Evolutionary conservation across 2,329 filamentous ascomycete genomes (phyloP).

Genomic region (Curvularia verruculosa): DNA sequence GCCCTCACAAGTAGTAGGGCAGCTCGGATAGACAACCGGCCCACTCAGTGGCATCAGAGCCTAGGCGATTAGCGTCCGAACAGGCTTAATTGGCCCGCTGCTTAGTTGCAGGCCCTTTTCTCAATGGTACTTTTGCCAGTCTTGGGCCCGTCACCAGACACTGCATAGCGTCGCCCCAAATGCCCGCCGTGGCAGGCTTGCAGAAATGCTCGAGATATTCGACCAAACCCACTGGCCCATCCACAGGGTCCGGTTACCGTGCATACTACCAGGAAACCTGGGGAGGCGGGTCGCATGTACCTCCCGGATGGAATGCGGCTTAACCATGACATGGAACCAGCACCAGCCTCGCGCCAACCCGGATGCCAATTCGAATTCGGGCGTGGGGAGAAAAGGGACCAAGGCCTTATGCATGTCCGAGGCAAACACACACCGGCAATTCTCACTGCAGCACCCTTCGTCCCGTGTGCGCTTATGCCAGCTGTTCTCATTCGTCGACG

Average conservation of each 20-base stretch:
- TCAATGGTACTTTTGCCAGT: background rate
- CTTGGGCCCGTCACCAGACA: background rate
- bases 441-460: slow-evolving; percentile 10
- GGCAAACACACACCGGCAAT: slow-evolving; percentile 25
- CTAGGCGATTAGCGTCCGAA: background rate
- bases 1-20: background rate
- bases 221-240: background rate
- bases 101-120: background rate
- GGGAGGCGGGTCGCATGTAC: slow-evolving; percentile 6
- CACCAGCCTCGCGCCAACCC: slow-evolving; percentile 7
- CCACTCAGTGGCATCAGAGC: background rate
- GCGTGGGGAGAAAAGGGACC: slow-evolving; percentile 21
- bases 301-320: background rate
- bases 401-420: slow-evolving; percentile 8
- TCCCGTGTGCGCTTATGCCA: slow-evolving; percentile 6
- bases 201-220: slow-evolving; percentile 9
- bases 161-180: background rate
- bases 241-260: background rate
- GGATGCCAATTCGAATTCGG: slow-evolving; percentile 16
- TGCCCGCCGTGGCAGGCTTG: background rate
- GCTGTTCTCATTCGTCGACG: slow-evolving; percentile 1
- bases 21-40: slow-evolving; percentile 6
- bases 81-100: background rate
- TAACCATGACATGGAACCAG: slow-evolving; percentile 17
- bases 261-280: background rate